phyloP scores from a whole-genome alignment of 768 basidiomycete genomes.

The Lactarius pseudohatsudake region DNA sequence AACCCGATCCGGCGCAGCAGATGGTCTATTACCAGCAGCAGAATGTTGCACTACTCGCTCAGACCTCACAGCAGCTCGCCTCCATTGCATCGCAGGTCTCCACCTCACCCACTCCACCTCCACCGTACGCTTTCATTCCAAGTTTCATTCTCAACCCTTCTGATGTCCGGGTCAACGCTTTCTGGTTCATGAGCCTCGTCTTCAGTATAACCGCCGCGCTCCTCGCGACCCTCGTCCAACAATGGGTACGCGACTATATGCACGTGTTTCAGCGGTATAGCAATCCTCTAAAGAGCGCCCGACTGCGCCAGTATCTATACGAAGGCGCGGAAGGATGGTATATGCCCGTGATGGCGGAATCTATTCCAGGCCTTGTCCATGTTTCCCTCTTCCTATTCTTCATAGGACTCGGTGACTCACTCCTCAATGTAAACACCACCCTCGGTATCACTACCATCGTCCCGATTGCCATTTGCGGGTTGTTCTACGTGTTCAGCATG shows the following conservation, averaged over 20 bases:
- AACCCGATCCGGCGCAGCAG: constrained; percentile 5
- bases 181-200: constrained; percentile 42
- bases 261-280: constrained; percentile 35
- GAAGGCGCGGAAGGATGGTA: constrained; percentile 42
- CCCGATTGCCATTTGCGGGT: constrained; percentile 12
- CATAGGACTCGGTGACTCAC: constrained; percentile 46
- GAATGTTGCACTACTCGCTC: constrained; percentile 8
- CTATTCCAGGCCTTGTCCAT: constrained; percentile 49
- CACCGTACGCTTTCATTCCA: constrained; percentile 8
- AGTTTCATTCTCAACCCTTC: constrained; percentile 34
- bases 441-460: constrained; percentile 11
- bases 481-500: constrained; percentile 21
- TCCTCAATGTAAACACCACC: constrained; percentile 34
- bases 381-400: constrained; percentile 51
- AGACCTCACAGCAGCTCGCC: constrained; percentile 9
- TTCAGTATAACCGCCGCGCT: constrained; percentile 46
- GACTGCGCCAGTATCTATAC: constrained; percentile 40
- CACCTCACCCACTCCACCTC: not conserved
- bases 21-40: constrained; percentile 6
- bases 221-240: constrained; percentile 47
- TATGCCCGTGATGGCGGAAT: constrained; percentile 42
- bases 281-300: constrained; percentile 36
- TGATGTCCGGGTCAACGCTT: constrained; percentile 40
- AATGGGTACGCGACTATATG: constrained; percentile 46
- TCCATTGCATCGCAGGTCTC: not conserved